phyloP scores from a whole-genome alignment of 1,284 basidiomycete genomes.

The Caloboletus firmus region DNA sequence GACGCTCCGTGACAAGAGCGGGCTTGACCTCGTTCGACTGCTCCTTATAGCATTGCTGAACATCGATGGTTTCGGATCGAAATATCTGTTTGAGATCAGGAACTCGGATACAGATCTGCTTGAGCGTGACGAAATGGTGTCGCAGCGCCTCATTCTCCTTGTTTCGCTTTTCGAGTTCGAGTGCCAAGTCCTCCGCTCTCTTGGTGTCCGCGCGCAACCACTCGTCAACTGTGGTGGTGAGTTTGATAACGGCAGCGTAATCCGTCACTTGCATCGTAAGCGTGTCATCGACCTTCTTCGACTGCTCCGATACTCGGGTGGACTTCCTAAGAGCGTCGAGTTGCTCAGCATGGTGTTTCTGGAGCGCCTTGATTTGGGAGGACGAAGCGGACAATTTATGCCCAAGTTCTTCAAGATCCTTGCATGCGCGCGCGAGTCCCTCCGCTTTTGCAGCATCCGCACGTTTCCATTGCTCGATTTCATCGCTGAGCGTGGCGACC shows the following conservation, averaged over 20 bases:
- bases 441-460: neutral
- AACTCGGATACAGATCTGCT: slow-evolving; percentile 10
- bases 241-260: slow-evolving; percentile 5
- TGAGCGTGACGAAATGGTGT: slow-evolving; percentile 1
- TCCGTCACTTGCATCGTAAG: slow-evolving; percentile 4
- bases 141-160: slow-evolving; percentile 17
- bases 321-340: neutral
- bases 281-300: neutral
- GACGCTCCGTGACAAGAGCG: neutral
- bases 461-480: neutral
- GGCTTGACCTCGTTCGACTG: neutral
- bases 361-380: neutral
- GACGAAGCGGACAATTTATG: neutral
- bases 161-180: slow-evolving; percentile 5
- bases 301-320: neutral
- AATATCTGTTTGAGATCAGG: slow-evolving; percentile 13
- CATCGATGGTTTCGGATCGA: slow-evolving; percentile 7
- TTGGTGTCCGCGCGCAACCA: slow-evolving; percentile 10
- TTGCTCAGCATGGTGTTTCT: neutral
- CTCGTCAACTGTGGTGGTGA: slow-evolving; percentile 7
- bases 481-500: neutral
- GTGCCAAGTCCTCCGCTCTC: slow-evolving; percentile 3
- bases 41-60: neutral
- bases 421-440: neutral
- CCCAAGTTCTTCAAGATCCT: neutral